These are phyloP conservation scores for Raphidocelis subcapitata DNA, from an alignment of 139 green algal species.

Conservation along the genomic window DNA sequence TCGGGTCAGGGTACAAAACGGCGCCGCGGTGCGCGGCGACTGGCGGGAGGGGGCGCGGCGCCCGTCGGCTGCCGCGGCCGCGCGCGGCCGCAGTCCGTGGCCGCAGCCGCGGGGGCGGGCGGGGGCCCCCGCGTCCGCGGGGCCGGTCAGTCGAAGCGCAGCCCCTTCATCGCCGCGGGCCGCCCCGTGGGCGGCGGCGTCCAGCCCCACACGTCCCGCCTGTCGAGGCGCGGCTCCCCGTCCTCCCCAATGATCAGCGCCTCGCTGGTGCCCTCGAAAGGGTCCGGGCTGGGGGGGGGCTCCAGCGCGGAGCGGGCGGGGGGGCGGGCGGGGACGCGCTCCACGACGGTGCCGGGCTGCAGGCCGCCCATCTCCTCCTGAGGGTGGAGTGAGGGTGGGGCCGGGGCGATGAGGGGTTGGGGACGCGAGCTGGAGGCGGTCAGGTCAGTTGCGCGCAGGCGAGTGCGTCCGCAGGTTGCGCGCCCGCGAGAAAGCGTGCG, in stretches of 20 bases:
- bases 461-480: too few relatives aligned
- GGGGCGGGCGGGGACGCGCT: slow-evolving; percentile 49
- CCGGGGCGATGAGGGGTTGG: too few relatives aligned
- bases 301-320: slow-evolving; percentile 3
- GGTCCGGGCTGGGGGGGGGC: slow-evolving; percentile 7
- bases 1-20: too few relatives aligned
- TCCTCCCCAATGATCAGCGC: slow-evolving; percentile 50
- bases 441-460: too few relatives aligned
- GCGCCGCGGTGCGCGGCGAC: too few relatives aligned
- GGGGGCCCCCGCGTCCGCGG: too few relatives aligned
- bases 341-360: slow-evolving; percentile 39
- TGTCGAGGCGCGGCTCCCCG: slow-evolving; percentile 60
- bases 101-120: too few relatives aligned
- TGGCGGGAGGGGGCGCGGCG: too few relatives aligned
- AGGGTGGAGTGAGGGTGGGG: neutral
- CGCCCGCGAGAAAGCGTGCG: too few relatives aligned
- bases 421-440: too few relatives aligned
- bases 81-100: too few relatives aligned
- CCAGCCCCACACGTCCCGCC: slow-evolving; percentile 78
- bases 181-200: slow-evolving; percentile 16
- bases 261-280: slow-evolving; percentile 67
- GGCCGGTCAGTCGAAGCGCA: slow-evolving; percentile 18
- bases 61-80: too few relatives aligned
- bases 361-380: slow-evolving; percentile 66
- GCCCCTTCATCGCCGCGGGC: slow-evolving; percentile 12